Conservation (phyloP, 192 early-diverging fungal genomes). For the Entophlyctis luteolus region DNA sequence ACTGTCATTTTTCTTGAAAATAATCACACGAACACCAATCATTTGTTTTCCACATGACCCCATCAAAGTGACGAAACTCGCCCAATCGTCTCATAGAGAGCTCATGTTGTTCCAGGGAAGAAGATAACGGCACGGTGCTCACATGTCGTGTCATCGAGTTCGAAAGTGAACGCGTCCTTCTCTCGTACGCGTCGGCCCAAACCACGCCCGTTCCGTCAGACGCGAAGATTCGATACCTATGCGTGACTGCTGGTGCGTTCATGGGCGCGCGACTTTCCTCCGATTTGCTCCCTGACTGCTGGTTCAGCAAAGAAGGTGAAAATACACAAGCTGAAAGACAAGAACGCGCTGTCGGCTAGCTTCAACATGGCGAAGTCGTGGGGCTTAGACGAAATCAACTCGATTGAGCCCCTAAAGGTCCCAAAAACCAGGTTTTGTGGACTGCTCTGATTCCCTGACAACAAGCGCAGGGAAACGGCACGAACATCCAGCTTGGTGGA, state of each 20-base stretch:
- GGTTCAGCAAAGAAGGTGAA: slow-evolving; percentile 22
- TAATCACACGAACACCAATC: no score
- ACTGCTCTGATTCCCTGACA: neutral
- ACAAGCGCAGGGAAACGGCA: slow-evolving; percentile 26
- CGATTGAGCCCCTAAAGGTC: slow-evolving; percentile 38
- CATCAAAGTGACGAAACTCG: no score
- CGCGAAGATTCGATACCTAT: slow-evolving; percentile 26
- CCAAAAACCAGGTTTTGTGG: neutral
- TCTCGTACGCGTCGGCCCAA: no score
- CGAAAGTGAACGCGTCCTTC: no score
- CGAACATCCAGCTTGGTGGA: slow-evolving; percentile 40
- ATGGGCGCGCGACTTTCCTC: slow-evolving; percentile 2
- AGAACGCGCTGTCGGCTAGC: slow-evolving; percentile 13
- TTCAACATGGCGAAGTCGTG: slow-evolving; percentile 42
- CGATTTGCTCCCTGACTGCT: neutral
- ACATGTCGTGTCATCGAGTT: no score
- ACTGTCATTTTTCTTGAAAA: no score
- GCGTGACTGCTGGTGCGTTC: slow-evolving; percentile 20
- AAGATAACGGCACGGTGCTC: no score
- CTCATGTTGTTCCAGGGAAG: no score
- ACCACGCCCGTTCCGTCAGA: neutral
- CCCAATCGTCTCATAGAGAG: no score
- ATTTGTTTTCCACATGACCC: no score
- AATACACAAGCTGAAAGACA: slow-evolving; percentile 46
- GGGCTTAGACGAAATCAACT: slow-evolving; percentile 48